Percentiles rank a stretch among this genome's conserved stretches.
Evolutionary conservation across 352 stramenopile species (phyloP).

Genomic region (Phytophthora melonis): DNA sequence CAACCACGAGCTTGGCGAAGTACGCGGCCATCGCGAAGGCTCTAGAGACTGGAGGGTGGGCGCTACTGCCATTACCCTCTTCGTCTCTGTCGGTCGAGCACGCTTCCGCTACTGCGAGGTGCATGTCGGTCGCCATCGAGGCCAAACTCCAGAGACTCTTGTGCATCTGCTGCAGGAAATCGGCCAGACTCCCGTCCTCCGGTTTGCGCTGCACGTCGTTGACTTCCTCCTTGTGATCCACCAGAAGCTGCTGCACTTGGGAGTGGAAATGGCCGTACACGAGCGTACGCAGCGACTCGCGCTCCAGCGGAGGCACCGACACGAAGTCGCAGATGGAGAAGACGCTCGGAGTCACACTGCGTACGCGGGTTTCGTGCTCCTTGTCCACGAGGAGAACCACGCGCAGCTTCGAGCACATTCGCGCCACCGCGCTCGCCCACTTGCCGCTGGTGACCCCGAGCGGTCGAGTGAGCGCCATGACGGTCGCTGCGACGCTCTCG

Average conservation of each 20-base stretch:
- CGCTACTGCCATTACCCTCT: not conserved
- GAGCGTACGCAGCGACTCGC: conserved; percentile 38
- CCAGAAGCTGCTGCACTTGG: conserved; percentile 41
- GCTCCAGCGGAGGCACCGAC: conserved; percentile 34
- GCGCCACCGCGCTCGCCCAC: conserved; percentile 71
- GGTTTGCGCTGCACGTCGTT: not conserved
- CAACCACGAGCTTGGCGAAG: conserved; percentile 38
- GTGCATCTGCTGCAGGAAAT: conserved; percentile 44
- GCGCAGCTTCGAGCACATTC: conserved; percentile 57
- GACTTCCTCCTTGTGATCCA: not conserved
- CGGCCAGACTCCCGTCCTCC: conserved; percentile 30
- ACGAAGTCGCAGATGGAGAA: conserved; percentile 48
- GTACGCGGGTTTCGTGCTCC: conserved; percentile 23
- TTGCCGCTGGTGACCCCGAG: conserved; percentile 75
- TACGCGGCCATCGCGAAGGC: conserved; percentile 29
- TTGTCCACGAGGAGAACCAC: conserved; percentile 58
- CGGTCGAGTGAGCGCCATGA: conserved; percentile 80
- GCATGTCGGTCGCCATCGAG: conserved; percentile 42
- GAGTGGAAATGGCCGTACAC: conserved; percentile 61
- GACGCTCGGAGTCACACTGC: conserved; percentile 30
- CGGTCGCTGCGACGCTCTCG: conserved; percentile 72
- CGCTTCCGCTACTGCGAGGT: conserved; percentile 23
- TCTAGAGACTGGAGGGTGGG: conserved; percentile 2
- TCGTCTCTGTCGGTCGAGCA: conserved; percentile 5
- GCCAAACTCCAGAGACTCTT: conserved; percentile 53